Evolutionary conservation across 208 protist genomes (phyloP).

Genomic region (Wallacemonas sp.): DNA sequence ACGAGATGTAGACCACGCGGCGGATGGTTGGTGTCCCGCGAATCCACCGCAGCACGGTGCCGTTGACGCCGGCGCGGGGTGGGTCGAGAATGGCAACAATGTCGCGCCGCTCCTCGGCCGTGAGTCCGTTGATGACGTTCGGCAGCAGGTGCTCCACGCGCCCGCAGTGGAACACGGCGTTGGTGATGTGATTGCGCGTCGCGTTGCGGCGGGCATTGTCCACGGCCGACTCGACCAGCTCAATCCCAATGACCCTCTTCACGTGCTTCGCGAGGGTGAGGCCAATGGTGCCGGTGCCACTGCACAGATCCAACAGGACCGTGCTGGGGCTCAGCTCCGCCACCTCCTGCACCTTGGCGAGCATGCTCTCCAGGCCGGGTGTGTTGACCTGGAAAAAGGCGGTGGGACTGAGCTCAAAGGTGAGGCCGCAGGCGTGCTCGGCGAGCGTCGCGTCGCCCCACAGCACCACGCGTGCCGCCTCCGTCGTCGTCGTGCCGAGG

Average conservation of each 20-base stretch:
- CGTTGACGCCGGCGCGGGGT: constrained; percentile 85
- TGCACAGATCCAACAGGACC: constrained; percentile 95
- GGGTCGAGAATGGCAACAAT: constrained; percentile 93
- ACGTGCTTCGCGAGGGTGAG: constrained; percentile 81
- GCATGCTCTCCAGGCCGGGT: constrained; percentile 82
- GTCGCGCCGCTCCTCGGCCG: constrained; percentile 45
- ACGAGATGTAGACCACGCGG: constrained; percentile 95
- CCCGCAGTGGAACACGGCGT: constrained; percentile 88
- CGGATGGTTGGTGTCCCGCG: constrained; percentile 82
- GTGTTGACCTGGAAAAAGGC: constrained; percentile 98
- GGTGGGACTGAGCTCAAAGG: constrained; percentile 91
- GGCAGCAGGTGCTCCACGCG: constrained; percentile 92
- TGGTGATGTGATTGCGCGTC: constrained; percentile 80
- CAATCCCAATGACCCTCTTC: constrained; percentile 92
- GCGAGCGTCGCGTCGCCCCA: constrained; percentile 64
- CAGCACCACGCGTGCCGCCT: constrained; percentile 66
- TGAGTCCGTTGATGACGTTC: constrained; percentile 50
- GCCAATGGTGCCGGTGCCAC: constrained; percentile 96
- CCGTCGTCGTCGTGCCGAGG: constrained; percentile 52
- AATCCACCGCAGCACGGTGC: constrained; percentile 94
- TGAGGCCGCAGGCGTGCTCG: constrained; percentile 67
- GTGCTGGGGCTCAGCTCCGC: constrained; percentile 58
- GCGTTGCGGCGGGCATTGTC: constrained; percentile 89
- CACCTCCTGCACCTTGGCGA: constrained; percentile 67
- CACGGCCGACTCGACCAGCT: constrained; percentile 89